Conservation (phyloP, 2,329 filamentous ascomycete species). For the Capronia coronata region DNA sequence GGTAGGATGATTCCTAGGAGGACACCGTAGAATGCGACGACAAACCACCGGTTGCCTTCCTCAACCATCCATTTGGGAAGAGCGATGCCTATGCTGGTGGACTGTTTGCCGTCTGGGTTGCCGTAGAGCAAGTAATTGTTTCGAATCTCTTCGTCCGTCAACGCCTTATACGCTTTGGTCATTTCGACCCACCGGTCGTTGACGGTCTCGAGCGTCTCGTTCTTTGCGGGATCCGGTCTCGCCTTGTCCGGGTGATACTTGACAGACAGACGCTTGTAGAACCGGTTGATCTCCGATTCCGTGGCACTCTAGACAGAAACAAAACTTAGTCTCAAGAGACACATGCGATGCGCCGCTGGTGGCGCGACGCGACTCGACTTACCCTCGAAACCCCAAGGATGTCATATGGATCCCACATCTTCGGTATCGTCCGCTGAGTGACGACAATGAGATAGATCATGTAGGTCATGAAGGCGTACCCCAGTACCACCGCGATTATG, state of each 20-base stretch:
- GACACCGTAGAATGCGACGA: slow-evolving; percentile 79
- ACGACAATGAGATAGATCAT: slow-evolving; percentile 88
- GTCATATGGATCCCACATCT: slow-evolving; percentile 95
- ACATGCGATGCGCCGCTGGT: not conserved
- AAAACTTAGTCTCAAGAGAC: not conserved
- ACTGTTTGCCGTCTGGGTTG: slow-evolving; percentile 96
- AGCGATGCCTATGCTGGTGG: slow-evolving; percentile 94
- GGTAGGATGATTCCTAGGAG: slow-evolving; percentile 85
- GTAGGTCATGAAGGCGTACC: slow-evolving; percentile 77
- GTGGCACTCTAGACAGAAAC: slow-evolving; percentile 50
- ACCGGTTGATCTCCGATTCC: slow-evolving; percentile 86
- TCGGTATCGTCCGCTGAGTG: slow-evolving; percentile 63
- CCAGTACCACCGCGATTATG: slow-evolving; percentile 64
- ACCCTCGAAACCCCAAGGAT: slow-evolving; percentile 82
- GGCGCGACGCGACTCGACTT: slow-evolving; percentile 35
- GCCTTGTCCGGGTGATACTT: slow-evolving; percentile 92
- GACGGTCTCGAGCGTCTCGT: slow-evolving; percentile 76
- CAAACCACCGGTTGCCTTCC: slow-evolving; percentile 91
- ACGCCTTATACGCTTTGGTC: slow-evolving; percentile 94
- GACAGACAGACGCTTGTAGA: slow-evolving; percentile 79
- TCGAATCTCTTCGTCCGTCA: slow-evolving; percentile 93
- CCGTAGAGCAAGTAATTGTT: slow-evolving; percentile 96
- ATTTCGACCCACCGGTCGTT: slow-evolving; percentile 90
- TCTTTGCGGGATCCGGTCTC: slow-evolving; percentile 73
- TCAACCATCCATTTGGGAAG: slow-evolving; percentile 87